These are phyloP conservation scores for Plasmodium blacklocki DNA, from an alignment of 169 alveolate genomes.

Conservation along the genomic window DNA sequence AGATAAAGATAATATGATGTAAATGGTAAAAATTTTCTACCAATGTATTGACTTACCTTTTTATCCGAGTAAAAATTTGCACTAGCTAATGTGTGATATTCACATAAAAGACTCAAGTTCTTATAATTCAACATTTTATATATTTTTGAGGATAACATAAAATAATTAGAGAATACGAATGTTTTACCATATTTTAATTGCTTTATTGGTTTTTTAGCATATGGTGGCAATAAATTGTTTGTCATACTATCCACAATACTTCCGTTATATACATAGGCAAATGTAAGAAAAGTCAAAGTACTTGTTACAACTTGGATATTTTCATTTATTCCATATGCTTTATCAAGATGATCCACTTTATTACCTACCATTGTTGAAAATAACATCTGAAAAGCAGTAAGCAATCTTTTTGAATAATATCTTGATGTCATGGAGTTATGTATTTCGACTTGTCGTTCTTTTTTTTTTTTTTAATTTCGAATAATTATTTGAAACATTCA, in stretches of 20 bases:
- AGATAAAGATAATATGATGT: neutral
- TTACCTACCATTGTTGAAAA: constrained; percentile 3
- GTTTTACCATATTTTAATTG: constrained; percentile 15
- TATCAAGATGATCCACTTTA: constrained; percentile 17
- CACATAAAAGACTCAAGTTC: constrained; percentile 37
- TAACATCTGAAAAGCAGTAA: constrained; percentile 29
- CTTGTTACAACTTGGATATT: neutral
- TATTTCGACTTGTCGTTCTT: constrained; percentile 24
- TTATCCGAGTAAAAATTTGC: neutral
- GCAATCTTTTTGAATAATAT: constrained; percentile 37
- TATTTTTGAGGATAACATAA: neutral
- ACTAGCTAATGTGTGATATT: constrained; percentile 38
- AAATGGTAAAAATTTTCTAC: constrained; percentile 25
- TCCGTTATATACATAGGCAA: no score
- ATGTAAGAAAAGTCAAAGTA: neutral
- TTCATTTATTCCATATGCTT: neutral
- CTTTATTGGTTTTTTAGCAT: constrained; percentile 12
- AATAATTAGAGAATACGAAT: constrained; percentile 24
- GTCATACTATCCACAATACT: constrained; percentile 3
- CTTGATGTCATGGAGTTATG: constrained; percentile 58
- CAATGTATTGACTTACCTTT: constrained; percentile 1
- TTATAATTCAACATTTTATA: constrained; percentile 21
- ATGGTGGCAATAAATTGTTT: constrained; percentile 1
- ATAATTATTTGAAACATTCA: neutral
- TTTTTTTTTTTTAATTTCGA: constrained; percentile 10